These are phyloP conservation scores for Leptographium procerum DNA, from an alignment of 2,329 filamentous ascomycete species.

Conservation along the genomic window DNA sequence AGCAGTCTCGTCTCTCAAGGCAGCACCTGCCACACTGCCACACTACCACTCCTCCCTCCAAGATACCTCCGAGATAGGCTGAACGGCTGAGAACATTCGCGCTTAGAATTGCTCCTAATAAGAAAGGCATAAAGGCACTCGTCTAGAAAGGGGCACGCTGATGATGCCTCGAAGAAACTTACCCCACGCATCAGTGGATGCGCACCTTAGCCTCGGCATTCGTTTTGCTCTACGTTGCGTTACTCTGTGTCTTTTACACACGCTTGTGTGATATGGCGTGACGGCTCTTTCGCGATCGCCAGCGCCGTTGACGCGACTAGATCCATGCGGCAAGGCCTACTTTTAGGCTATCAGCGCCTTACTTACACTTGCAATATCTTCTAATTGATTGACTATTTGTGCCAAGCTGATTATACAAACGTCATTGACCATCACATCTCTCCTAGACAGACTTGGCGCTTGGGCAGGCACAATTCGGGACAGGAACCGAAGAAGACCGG, in stretches of 20 bases:
- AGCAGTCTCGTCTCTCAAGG: too few species aligned
- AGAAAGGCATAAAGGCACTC: too few species aligned
- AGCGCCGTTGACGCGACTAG: constrained; percentile 2
- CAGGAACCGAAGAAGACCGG: background rate
- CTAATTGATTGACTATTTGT: background rate
- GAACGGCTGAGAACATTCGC: too few species aligned
- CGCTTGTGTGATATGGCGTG: constrained; percentile 5
- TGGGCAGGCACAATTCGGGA: background rate
- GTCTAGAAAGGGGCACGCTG: too few species aligned
- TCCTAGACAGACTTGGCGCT: background rate
- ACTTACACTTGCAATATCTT: background rate
- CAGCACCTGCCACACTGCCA: too few species aligned
- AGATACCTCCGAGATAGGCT: too few species aligned
- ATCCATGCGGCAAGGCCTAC: background rate
- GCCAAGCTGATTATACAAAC: background rate
- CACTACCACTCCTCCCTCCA: too few species aligned
- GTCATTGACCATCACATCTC: background rate
- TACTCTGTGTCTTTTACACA: too few species aligned
- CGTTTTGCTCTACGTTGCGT: background rate
- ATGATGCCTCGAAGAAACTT: background rate
- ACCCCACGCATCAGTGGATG: background rate
- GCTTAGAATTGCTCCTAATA: too few species aligned
- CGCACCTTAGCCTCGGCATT: background rate
- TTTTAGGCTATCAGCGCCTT: background rate
- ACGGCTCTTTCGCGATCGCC: constrained; percentile 4